Conservation (phyloP, 2,329 filamentous ascomycete species). For the Penicillium glabrum region DNA sequence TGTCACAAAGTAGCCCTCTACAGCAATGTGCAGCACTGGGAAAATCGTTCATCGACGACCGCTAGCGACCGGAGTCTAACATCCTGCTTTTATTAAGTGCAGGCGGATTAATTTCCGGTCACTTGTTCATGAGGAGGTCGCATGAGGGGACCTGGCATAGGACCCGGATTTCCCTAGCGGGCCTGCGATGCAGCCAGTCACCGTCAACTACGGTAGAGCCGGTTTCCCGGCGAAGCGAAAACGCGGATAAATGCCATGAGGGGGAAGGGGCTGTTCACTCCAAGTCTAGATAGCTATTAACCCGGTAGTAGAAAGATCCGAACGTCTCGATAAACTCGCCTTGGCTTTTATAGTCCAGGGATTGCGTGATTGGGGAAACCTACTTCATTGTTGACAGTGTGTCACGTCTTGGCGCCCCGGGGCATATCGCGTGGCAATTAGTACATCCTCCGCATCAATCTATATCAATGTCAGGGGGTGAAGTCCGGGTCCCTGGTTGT, state of each 20-base stretch:
- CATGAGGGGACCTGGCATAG: not conserved
- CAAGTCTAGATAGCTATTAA: not conserved
- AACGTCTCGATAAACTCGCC: slow-evolving; percentile 6
- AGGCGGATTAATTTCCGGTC: not conserved
- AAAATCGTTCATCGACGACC: not conserved
- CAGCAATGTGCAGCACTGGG: too few relatives aligned
- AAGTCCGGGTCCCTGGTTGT: not conserved
- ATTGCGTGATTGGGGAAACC: slow-evolving; percentile 2
- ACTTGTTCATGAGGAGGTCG: not conserved
- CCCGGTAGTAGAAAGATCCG: not conserved
- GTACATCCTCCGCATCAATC: not conserved
- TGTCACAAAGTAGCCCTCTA: not conserved
- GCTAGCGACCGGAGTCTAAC: not conserved
- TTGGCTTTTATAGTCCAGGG: slow-evolving; percentile 3
- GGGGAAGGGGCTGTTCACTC: not conserved
- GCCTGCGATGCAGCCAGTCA: slow-evolving; percentile 14
- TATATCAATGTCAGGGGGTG: not conserved
- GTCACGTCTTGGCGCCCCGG: not conserved
- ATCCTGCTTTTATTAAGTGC: not conserved
- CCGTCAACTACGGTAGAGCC: slow-evolving; percentile 14
- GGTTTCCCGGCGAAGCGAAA: slow-evolving; percentile 14
- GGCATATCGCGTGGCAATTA: not conserved
- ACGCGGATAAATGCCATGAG: not conserved
- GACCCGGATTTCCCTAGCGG: not conserved
- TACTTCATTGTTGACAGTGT: not conserved